A percentile compares a stretch with the other conserved stretches of the same genome.
These are phyloP conservation scores for Aspergillus pseudotamarii DNA, from an alignment of 2,329 filamentous ascomycete species.

Conservation along the genomic window DNA sequence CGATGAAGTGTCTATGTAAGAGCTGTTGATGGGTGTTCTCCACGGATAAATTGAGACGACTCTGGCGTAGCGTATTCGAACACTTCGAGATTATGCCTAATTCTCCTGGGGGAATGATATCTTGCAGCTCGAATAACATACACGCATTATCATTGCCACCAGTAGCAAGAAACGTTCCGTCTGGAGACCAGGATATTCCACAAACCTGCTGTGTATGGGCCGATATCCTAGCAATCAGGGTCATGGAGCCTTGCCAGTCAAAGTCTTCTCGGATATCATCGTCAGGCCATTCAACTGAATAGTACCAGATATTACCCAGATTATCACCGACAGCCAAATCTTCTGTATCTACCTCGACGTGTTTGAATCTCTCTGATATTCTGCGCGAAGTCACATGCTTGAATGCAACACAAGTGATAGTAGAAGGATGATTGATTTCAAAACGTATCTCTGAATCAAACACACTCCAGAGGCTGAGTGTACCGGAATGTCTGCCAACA, in stretches of 20 bases:
- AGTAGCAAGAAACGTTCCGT: slow-evolving; percentile 77
- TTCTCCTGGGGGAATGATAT: slow-evolving; percentile 47
- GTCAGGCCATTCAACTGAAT: slow-evolving; percentile 79
- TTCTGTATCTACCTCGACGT: slow-evolving; percentile 66
- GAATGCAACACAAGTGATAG: slow-evolving; percentile 81
- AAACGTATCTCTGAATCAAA: slow-evolving; percentile 69
- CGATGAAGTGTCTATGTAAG: slow-evolving; percentile 25
- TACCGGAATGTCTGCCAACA: slow-evolving; percentile 77
- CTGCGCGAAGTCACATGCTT: slow-evolving; percentile 63
- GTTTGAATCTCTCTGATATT: slow-evolving; percentile 51
- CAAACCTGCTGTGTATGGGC: slow-evolving; percentile 90
- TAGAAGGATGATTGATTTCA: slow-evolving; percentile 69
- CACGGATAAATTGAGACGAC: slow-evolving; percentile 26
- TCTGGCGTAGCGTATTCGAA: slow-evolving; percentile 8
- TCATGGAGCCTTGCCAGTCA: slow-evolving; percentile 77
- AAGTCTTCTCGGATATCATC: slow-evolving; percentile 64
- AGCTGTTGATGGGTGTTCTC: slow-evolving; percentile 23
- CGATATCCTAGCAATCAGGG: slow-evolving; percentile 72
- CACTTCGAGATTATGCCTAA: slow-evolving; percentile 10
- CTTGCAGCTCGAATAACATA: slow-evolving; percentile 73
- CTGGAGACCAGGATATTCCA: slow-evolving; percentile 82
- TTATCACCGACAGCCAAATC: slow-evolving; percentile 88
- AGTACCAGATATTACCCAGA: slow-evolving; percentile 79
- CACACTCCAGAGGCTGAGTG: slow-evolving; percentile 76
- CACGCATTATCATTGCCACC: slow-evolving; percentile 93